These are phyloP conservation scores for Schoenoplectus triqueter DNA, from an alignment of 202 grass and related monocot species.

Conservation along the genomic window DNA sequence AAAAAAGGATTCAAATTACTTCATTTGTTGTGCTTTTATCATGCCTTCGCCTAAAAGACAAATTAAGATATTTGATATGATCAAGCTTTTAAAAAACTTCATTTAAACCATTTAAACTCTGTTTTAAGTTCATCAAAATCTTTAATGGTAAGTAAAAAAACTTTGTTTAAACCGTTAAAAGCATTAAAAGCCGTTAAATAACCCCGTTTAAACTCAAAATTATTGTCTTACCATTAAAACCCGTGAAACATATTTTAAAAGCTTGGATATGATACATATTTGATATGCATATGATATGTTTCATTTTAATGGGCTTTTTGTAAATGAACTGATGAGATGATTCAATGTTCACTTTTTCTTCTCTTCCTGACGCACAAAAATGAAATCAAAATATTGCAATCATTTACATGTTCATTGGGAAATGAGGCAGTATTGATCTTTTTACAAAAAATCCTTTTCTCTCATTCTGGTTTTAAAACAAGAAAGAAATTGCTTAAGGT, in stretches of 20 bases:
- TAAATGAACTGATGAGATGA: constrained; percentile 6
- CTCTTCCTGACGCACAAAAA: not conserved
- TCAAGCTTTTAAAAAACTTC: no score
- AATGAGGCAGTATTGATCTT: not conserved
- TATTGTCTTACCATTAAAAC: no score
- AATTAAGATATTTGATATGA: not conserved
- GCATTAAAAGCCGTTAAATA: no score
- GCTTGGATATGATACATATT: no score
- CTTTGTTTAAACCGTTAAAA: no score
- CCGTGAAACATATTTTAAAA: no score
- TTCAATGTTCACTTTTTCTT: not conserved
- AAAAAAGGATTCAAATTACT: not conserved
- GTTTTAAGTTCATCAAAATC: no score
- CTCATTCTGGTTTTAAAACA: constrained; percentile 3
- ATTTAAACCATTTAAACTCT: no score
- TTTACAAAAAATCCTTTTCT: not conserved
- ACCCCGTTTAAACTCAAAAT: no score
- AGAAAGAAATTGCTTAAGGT: not conserved
- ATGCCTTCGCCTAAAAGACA: not conserved
- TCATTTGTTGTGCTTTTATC: not conserved
- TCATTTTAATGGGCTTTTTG: not conserved
- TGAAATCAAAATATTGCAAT: constrained; percentile 19
- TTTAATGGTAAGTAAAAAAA: no score
- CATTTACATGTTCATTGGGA: not conserved
- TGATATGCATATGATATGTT: not conserved